phyloP scores from a whole-genome alignment of 2,329 filamentous ascomycete species.

The Thelonectria discophora region DNA sequence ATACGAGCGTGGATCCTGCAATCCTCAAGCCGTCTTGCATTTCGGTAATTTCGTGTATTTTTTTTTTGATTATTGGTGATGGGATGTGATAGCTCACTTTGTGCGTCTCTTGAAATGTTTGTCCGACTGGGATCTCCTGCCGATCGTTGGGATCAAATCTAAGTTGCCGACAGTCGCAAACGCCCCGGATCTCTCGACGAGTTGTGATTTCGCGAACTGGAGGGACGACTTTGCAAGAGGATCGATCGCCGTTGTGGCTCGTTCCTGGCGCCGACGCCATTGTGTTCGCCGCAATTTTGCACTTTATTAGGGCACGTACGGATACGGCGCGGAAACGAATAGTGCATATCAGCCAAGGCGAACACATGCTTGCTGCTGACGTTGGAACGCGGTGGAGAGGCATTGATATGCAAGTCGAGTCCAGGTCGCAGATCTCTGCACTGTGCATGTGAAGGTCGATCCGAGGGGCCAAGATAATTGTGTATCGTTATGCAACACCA shows the following conservation, averaged over 20 bases:
- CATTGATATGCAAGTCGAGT: slow-evolving; percentile 6
- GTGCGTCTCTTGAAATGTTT: slow-evolving; percentile 25
- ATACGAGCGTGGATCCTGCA: slow-evolving; percentile 9
- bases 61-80: not conserved
- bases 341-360: slow-evolving; percentile 4
- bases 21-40: slow-evolving; percentile 6
- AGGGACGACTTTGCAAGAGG: too few relatives aligned
- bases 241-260: too few relatives aligned
- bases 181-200: not conserved
- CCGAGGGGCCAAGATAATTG: not conserved
- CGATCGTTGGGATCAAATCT: slow-evolving; percentile 33
- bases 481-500: not conserved
- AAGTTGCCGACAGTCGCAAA: not conserved
- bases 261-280: too few relatives aligned
- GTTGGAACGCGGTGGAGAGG: not conserved
- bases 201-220: too few relatives aligned
- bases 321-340: not conserved
- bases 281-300: slow-evolving; percentile 11
- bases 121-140: slow-evolving; percentile 33
- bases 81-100: slow-evolving; percentile 4
- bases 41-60: slow-evolving; percentile 26
- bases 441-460: slow-evolving; percentile 3
- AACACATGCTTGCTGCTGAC: slow-evolving; percentile 4
- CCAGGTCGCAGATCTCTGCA: not conserved
- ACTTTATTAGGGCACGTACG: not conserved